Conservation (phyloP, 106 monocot species). For the Xerophyta viscosa region DNA sequence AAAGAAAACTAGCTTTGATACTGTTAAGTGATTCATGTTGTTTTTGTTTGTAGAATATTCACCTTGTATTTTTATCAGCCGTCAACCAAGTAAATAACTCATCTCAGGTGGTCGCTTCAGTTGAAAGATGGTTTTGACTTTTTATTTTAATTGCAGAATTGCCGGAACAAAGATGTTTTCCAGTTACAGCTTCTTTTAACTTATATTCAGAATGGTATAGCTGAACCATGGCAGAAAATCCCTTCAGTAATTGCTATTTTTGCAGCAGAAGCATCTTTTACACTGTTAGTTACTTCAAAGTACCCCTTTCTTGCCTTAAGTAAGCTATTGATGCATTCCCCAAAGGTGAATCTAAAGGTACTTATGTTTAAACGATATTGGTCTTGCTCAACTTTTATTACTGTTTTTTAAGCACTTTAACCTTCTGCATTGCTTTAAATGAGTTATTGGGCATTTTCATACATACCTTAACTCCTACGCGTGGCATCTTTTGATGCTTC, state of each 20-base stretch:
- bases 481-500: background rate
- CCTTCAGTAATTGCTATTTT: constrained; percentile 77
- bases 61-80: too few relatives aligned
- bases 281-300: constrained; percentile 57
- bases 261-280: constrained; percentile 86
- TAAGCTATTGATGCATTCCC: constrained; percentile 49
- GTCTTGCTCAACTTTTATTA: too few relatives aligned
- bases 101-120: too few relatives aligned
- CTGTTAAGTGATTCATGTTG: too few relatives aligned
- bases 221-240: constrained; percentile 72
- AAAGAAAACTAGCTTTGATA: too few relatives aligned
- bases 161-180: constrained; percentile 50
- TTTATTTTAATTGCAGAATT: constrained; percentile 48
- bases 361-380: background rate
- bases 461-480: too few relatives aligned
- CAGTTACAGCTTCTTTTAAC: constrained; percentile 77
- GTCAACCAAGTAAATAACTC: too few relatives aligned
- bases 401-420: too few relatives aligned
- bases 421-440: too few relatives aligned
- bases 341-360: constrained; percentile 62
- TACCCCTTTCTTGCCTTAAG: constrained; percentile 53
- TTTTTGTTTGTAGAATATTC: too few relatives aligned
- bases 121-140: too few relatives aligned
- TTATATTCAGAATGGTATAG: constrained; percentile 85
- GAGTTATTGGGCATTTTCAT: too few relatives aligned